Evolutionary conservation across 306 rosid genomes (phyloP), one percentile per base, ranked within the genome.

Genomic region (Acacia crassicarpa): DNA sequence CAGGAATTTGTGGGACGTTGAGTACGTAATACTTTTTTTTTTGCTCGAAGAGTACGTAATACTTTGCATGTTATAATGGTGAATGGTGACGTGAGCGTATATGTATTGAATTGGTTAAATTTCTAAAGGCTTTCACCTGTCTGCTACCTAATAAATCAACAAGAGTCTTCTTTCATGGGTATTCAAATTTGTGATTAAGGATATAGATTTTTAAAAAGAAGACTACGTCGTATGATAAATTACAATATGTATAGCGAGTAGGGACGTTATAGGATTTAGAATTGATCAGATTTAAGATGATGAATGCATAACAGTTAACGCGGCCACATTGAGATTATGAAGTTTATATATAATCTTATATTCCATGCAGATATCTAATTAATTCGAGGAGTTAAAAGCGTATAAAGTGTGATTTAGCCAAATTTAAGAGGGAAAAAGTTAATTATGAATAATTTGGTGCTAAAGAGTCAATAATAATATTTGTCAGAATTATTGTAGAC

Each of bases 101-200:
- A 65, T 65, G 41, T 30, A 15, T 32, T 59, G 62, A 59, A 59
- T 16, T 6, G 17, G 44, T 66, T 8, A 16, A 16, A 66, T 66
- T 66, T 66, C 44, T 33, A 32, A 67, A 35, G 68, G 20, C n/a
- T 44, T 62, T 62, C 80, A 76, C 59, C 48, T 33, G 10, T 74
- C 65, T 74, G 78, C 48, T 40, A 33, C 61, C 66, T 74, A 51
- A 43, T 76, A 27, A 67, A 62, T 76, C 59, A 76, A 20, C 78
- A 53, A 25, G 45, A 61, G n/a, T 56, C 78, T 61, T 61, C 48
- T 77, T 43, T 66, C 48, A n/a, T 66, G 41, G 38, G 33, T n/a
- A 54, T 62, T 62, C 9, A 62, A 63, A 30, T 63, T 63, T 80
- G 40, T 14, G 65, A 43, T 59, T 46, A 32, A 45, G 30, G 13